Conservation (phyloP, 257 asterid species). For the Nicotiana knightiana region DNA sequence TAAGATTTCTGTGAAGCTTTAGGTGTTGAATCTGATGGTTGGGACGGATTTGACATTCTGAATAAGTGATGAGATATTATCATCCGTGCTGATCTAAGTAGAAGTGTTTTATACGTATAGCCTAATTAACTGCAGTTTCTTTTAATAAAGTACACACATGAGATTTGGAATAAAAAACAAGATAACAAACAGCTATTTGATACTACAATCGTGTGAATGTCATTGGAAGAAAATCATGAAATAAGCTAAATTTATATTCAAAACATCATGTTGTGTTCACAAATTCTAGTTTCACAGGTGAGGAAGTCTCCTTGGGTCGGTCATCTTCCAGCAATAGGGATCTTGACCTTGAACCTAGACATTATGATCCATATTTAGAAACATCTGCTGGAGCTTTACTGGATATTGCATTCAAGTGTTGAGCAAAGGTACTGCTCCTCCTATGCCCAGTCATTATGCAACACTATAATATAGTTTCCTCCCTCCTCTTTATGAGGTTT, state of each 20-base stretch:
- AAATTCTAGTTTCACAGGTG: slow-evolving; percentile 40
- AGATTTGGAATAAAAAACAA: background rate
- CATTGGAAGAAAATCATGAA: background rate
- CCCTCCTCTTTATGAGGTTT: too few relatives aligned
- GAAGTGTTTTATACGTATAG: background rate
- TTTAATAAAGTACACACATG: background rate
- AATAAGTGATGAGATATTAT: background rate
- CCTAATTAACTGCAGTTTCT: background rate
- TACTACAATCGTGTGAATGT: background rate
- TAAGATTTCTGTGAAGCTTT: slow-evolving; percentile 55
- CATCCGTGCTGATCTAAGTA: background rate
- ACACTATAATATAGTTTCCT: too few relatives aligned
- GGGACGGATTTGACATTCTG: slow-evolving; percentile 5
- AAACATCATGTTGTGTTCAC: background rate
- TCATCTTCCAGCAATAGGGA: slow-evolving; percentile 53
- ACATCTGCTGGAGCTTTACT: slow-evolving; percentile 17
- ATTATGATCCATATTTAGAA: slow-evolving; percentile 57
- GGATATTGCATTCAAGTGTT: too few relatives aligned
- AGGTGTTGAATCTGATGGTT: slow-evolving; percentile 34
- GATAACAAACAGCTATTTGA: background rate
- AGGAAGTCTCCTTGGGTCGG: slow-evolving; percentile 47
- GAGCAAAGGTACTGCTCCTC: too few relatives aligned
- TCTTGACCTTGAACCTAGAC: slow-evolving; percentile 73
- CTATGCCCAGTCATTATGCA: too few relatives aligned
- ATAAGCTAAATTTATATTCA: background rate